Conservation (phyloP, 306 rosid species). For the Macrotyloma uniflorum region DNA sequence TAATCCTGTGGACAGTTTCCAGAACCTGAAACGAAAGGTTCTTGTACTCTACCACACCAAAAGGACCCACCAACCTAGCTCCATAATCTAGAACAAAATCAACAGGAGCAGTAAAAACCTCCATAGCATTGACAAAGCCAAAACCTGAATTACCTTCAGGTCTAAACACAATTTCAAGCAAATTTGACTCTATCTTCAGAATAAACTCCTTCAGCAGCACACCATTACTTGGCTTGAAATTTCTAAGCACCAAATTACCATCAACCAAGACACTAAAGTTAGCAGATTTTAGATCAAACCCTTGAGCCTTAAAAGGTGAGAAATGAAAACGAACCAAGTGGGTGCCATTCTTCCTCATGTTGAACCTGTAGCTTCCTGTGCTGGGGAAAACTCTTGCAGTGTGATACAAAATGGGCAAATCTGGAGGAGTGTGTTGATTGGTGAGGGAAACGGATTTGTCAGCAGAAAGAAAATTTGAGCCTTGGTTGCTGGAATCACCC, state of each 20-base stretch:
- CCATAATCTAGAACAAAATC: conserved; percentile 70
- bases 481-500: conserved; percentile 54
- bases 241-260: conserved; percentile 43
- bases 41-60: conserved; percentile 52
- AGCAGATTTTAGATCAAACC: conserved; percentile 52
- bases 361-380: conserved; percentile 60
- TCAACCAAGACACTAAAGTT: conserved; percentile 59
- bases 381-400: conserved; percentile 77
- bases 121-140: conserved; percentile 78
- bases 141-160: conserved; percentile 57
- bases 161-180: conserved; percentile 57
- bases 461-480: conserved; percentile 49
- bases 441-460: conserved; percentile 56
- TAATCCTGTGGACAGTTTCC: conserved; percentile 80
- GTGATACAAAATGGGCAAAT: conserved; percentile 53
- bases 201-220: conserved; percentile 61
- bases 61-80: conserved; percentile 50
- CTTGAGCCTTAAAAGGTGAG: conserved; percentile 63
- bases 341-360: conserved; percentile 60
- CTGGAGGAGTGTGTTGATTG: conserved; percentile 60
- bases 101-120: conserved; percentile 72
- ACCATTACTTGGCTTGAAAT: conserved; percentile 29
- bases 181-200: conserved; percentile 50
- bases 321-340: conserved; percentile 84
- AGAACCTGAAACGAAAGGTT: conserved; percentile 67